These are phyloP conservation scores for Anthoceros angustus DNA, from an alignment of 225 moss, liverwort and hornwort species.

Conservation along the genomic window DNA sequence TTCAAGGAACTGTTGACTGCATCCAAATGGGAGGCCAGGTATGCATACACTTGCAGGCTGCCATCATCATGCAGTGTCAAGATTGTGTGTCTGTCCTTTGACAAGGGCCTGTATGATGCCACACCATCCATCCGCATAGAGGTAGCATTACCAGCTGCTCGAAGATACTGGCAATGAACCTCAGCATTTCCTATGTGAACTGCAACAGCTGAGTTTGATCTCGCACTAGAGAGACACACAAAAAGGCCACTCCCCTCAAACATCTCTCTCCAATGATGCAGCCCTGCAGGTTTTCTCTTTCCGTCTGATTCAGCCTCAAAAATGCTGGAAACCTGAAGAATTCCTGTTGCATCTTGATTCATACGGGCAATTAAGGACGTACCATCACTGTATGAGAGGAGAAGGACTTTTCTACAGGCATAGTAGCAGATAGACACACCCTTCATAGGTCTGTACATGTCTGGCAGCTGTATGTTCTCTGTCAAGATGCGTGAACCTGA, in stretches of 20 bases:
- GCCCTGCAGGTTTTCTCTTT: constrained; percentile 56
- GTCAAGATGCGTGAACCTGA: constrained; percentile 82
- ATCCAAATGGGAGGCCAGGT: constrained; percentile 43
- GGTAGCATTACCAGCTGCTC: constrained; percentile 48
- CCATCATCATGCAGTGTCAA: constrained; percentile 92
- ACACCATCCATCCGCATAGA: constrained; percentile 80
- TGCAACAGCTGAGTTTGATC: constrained; percentile 75
- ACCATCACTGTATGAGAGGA: constrained; percentile 67
- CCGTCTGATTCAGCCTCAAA: constrained; percentile 69
- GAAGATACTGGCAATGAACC: constrained; percentile 64
- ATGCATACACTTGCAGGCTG: constrained; percentile 84
- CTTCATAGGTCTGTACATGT: constrained; percentile 43
- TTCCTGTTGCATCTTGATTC: constrained; percentile 40
- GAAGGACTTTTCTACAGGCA: constrained; percentile 55
- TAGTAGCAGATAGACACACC: constrained; percentile 71
- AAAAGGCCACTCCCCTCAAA: constrained; percentile 88
- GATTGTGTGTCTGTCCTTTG: constrained; percentile 88
- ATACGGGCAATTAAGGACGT: constrained; percentile 70
- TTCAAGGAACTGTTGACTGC: constrained; percentile 23
- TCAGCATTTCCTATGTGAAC: constrained; percentile 67
- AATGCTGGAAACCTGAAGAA: constrained; percentile 55
- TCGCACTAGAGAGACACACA: constrained; percentile 73
- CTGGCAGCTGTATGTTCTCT: constrained; percentile 91
- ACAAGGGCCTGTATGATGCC: constrained; percentile 81
- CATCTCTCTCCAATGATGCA: constrained; percentile 98